These are phyloP conservation scores for Clohesyomyces aquaticus DNA, from an alignment of 495 filamentous ascomycete species.

Conservation along the genomic window DNA sequence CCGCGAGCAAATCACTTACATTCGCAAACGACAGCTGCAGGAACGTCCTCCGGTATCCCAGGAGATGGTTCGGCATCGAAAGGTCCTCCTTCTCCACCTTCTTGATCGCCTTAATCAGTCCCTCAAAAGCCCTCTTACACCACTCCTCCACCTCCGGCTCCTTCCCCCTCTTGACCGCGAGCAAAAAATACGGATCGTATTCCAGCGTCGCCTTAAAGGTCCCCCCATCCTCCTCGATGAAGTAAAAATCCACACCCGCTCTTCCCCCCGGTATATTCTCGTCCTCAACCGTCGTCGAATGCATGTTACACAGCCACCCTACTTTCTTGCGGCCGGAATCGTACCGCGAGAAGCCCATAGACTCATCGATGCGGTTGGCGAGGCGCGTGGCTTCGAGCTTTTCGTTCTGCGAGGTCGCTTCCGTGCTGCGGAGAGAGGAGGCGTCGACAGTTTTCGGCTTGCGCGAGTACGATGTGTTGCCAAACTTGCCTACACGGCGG, in stretches of 20 bases:
- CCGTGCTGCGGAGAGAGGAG: constrained; percentile 69
- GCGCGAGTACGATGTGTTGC: constrained; percentile 53
- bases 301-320: constrained; percentile 96
- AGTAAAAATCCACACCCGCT: constrained; percentile 94
- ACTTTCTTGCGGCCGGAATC: constrained; percentile 83
- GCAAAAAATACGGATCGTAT: constrained; percentile 95
- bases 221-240: constrained; percentile 87
- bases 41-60: constrained; percentile 87
- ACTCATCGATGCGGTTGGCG: constrained; percentile 89
- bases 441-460: constrained; percentile 78
- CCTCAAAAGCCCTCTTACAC: constrained; percentile 82
- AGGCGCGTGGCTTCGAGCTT: constrained; percentile 82
- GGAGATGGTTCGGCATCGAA: constrained; percentile 91
- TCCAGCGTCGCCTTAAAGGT: constrained; percentile 97
- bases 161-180: constrained; percentile 83
- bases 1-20: constrained; percentile 79
- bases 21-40: constrained; percentile 86
- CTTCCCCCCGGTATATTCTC: constrained; percentile 78
- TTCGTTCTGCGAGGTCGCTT: constrained; percentile 83
- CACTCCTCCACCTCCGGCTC: constrained; percentile 97
- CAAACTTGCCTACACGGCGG: constrained; percentile 43
- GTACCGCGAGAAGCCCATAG: constrained; percentile 89
- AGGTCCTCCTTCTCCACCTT: constrained; percentile 91
- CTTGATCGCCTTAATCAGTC: constrained; percentile 75
- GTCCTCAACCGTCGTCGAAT: constrained; percentile 85